Evolutionary conservation across 2,329 filamentous ascomycete genomes (phyloP), one percentile per base, ranked within the genome.

Genomic region (Niveomyces coronatus): DNA sequence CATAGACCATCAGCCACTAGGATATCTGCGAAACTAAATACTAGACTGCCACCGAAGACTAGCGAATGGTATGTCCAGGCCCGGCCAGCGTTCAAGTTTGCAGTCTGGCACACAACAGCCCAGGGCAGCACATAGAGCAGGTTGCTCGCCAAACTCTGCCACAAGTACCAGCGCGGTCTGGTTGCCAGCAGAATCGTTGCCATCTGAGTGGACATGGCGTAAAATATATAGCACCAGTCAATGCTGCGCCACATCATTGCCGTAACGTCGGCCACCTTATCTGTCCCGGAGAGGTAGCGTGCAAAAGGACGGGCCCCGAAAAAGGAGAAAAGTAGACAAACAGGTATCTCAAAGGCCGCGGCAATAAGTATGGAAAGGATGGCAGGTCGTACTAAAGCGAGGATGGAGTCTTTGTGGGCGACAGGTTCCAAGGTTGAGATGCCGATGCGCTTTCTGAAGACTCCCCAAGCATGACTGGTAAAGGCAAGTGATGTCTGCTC

Each of bases 171-270:
- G 2, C 61, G 60, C 0, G 79, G 79, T 0, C 67, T 58, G 0
- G 79, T 82, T 0, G 80, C 74, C 0, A 83, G 64, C 0, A 86
- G 54, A 0, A 85, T 61, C 0, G 76, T 70, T 0, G 78, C 76
- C 0, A 85, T 58, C 48, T 84, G 78, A 1, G 72, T 82, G 2
- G 72, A 76, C 14, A 74, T 53, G 0, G 75, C 79, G 43, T 82
- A 85, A 51, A 82, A 74, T 19, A 85, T 69, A 49, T 85, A 85
- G 49, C 79, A 85, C 70, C 70, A 76, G 46, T 77, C 71, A 7
- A 75, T 69, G 0, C 64, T 70, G 39, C 61, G 53, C 62, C 79
- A 84, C 78, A 85, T 86, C 17, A 73, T 67, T 4, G 68, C 68
- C 0, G 75, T 76, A 27, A 85, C 76, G 0, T 57, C 50, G 0